Evolutionary conservation across 2,329 filamentous ascomycete genomes (phyloP), one percentile per base, ranked within the genome.

Genomic region (Fusarium phyllophilum): DNA sequence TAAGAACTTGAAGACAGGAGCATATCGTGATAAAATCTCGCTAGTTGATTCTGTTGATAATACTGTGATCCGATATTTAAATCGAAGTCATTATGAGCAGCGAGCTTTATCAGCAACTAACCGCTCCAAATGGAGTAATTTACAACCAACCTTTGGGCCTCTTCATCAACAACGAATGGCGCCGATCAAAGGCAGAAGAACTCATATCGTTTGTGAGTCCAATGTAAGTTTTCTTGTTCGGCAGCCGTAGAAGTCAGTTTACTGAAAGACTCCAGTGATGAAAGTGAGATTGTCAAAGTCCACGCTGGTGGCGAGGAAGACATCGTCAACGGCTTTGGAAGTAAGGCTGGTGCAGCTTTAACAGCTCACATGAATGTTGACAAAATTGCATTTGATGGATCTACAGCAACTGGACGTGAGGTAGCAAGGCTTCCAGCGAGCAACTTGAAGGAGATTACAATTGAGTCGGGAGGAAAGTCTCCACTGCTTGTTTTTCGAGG

Each of bases 301-400:
- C 74, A 81, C 38, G 80, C 79, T 4, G 81, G 77, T 1, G 78
- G 76, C 0, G 36, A 76, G 0, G 38, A 75, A 20, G 81, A 83
- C 46, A 68, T 95, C 64, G 80, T 94, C 62, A 94, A 94, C 68
- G 93, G 93, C 1, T 86, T 89, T 62, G 93, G 93, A 26, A 86
- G 85, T 34, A 90, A 90, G 49, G 91, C 92, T 0, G 93, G 93
- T 15, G 86, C 90, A 11, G 90, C 92, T 0, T 86, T 95, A 18
- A 91, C 90, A 3, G 86, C 87, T 42, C 93, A 95, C 78, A 82
- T 89, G 29, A 88, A 88, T 49, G 87, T 96, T 31, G 91, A 94
- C 78, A 95, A 95, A 84, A 86, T 96, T 71, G 92, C 93, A 1
- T 96, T 95, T 74, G 95, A 93, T 0, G 93, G 93, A 42, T 93